Evolutionary conservation across 768 basidiomycete species (phyloP).

Genomic region (Mrakia blollopis): DNA sequence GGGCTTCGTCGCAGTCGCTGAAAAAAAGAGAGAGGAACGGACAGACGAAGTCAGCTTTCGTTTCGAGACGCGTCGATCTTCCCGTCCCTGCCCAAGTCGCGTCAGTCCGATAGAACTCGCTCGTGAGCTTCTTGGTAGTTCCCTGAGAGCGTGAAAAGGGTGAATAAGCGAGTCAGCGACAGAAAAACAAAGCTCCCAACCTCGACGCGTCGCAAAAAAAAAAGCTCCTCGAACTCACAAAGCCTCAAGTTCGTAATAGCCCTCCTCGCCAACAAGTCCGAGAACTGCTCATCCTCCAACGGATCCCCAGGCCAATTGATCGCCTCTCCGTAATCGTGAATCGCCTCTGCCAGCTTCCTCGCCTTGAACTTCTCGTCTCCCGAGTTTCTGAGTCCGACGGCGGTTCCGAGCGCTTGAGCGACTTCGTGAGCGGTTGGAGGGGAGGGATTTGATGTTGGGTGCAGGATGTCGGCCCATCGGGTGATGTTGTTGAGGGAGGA

Average conservation of each 20-base stretch:
- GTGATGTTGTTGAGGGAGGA: background rate
- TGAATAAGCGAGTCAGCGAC: background rate
- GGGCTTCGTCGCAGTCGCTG: conserved; percentile 6
- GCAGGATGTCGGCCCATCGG: background rate
- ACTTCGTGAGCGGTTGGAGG: background rate
- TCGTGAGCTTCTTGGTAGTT: background rate
- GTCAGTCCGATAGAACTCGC: background rate
- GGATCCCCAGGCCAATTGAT: background rate
- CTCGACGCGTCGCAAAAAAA: background rate
- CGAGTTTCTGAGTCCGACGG: background rate
- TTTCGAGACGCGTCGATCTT: background rate
- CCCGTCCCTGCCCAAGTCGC: background rate
- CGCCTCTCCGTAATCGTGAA: background rate
- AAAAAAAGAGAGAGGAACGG: background rate
- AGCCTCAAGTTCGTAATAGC: background rate
- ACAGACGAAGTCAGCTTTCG: too few relatives aligned
- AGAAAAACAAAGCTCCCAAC: background rate
- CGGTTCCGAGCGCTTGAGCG: background rate
- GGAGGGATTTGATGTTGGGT: background rate
- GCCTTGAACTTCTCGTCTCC: background rate
- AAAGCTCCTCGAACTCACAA: background rate
- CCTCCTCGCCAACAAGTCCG: background rate
- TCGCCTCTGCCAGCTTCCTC: background rate
- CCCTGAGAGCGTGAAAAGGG: background rate
- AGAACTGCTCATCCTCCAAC: background rate